Evolutionary conservation across 129 eudicot genomes (phyloP), one percentile per base, ranked within the genome.

Genomic region (Kitagawia praeruptora): DNA sequence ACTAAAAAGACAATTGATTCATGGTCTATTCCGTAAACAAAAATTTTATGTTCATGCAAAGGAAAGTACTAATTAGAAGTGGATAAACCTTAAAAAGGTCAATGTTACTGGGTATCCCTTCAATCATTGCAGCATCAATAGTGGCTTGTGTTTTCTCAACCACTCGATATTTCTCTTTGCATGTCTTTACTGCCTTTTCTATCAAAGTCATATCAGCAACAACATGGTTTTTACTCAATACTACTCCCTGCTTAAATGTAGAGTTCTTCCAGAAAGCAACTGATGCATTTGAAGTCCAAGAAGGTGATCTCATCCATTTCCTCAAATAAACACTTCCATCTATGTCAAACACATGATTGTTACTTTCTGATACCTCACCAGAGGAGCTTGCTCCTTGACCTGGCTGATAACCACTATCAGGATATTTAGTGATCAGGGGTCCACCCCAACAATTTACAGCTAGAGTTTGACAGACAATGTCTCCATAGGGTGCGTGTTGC

Each of bases 391-490:
- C 40, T 34, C 48, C 80, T 54, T 78, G 79, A 54, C 82, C 84
- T 16, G 80, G 72, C 74, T 69, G 83, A 77, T 53, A 48, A 1
- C 77, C 77, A 54, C 72, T 79, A 75, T 81, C 90, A 1, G 16
- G 80, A 34, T 76, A 41, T 82, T 88, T 88, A 81, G 82, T 80
- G 51, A 83, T 85, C 74, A 90, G 40, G 41, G 92, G 94, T 41
- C 98, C 98, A 78, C 97, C 94, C 98, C 98, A 95, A 63, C 87
- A 92, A 84, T 85, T 90, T 37, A 92, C 94, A 13, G 98, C 98
- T 40, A 95, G 89, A 40, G 98, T 85, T 92, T 95, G 97, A 79
- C 82, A 86, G 69, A 95, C 98, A 54, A 95, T 70, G 41, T 90
- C 97, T 64, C 98, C 98, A 80, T 86, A 89, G 8, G 98, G 97